Percentiles rank a stretch among this genome's conserved stretches.
phyloP scores from a whole-genome alignment of 2,329 filamentous ascomycete genomes.

The Epichloe scottii region DNA sequence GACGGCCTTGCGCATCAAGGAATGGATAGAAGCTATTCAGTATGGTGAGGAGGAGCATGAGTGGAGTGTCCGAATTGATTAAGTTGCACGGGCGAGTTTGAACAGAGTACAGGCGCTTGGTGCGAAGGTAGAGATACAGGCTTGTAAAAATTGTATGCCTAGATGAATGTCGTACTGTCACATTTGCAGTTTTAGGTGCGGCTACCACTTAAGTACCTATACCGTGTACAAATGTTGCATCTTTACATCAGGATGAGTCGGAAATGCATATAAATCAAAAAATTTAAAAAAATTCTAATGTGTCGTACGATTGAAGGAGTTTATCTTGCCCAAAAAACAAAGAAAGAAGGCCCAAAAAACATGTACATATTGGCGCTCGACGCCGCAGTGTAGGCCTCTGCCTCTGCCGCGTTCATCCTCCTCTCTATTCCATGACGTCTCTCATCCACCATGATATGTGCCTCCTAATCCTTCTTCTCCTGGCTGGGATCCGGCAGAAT shows the following conservation, averaged over 20 bases:
- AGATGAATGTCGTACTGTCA: background rate
- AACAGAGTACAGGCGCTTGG: background rate
- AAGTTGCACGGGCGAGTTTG: background rate
- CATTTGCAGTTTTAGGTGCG: background rate
- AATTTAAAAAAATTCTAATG: constrained; percentile 16
- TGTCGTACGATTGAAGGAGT: constrained; percentile 18
- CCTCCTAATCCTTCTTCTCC: constrained; percentile 38
- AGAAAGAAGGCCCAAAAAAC: constrained; percentile 16
- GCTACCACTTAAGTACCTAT: background rate
- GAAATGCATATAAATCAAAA: background rate
- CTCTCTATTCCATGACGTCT: constrained; percentile 2
- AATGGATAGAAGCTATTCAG: constrained; percentile 92
- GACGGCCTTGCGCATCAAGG: constrained; percentile 76
- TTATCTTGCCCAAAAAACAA: constrained; percentile 10
- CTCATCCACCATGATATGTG: constrained; percentile 1
- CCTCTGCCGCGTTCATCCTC: background rate
- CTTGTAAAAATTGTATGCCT: background rate
- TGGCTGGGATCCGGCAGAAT: constrained; percentile 62
- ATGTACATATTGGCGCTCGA: constrained; percentile 17
- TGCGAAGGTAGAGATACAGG: background rate
- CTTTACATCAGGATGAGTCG: background rate
- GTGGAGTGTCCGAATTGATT: constrained; percentile 58
- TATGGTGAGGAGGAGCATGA: constrained; percentile 86
- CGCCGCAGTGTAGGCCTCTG: background rate
- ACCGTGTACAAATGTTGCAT: background rate